Evolutionary conservation across 1,284 basidiomycete species (phyloP).

Genomic region (Leccinum solheimii): DNA sequence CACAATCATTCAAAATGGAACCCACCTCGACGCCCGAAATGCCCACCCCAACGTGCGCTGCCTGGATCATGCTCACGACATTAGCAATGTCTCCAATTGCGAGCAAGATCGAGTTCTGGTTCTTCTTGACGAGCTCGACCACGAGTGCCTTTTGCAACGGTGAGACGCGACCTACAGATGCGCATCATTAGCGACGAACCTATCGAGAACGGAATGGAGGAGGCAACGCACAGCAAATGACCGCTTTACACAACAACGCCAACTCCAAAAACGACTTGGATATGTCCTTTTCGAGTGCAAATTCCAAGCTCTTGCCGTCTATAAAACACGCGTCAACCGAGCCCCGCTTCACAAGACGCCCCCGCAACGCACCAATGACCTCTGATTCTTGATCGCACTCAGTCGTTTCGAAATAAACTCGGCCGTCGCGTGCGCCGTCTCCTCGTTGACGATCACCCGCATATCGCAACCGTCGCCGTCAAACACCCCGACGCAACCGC

Average conservation of each 20-base stretch:
- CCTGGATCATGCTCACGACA: slow-evolving; percentile 96
- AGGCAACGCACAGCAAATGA: slow-evolving; percentile 79
- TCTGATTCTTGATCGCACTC: slow-evolving; percentile 90
- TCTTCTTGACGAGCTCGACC: slow-evolving; percentile 98
- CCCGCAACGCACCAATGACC: slow-evolving; percentile 75
- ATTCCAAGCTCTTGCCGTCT: slow-evolving; percentile 96
- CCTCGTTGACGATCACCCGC: slow-evolving; percentile 93
- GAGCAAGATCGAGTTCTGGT: slow-evolving; percentile 86
- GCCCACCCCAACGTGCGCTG: slow-evolving; percentile 97
- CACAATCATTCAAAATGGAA: background rate
- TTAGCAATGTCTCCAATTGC: slow-evolving; percentile 98
- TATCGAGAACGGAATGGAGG: background rate
- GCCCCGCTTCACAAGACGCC: background rate
- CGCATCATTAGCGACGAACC: background rate
- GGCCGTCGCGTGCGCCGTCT: slow-evolving; percentile 79
- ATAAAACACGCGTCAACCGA: background rate
- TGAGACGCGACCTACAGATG: slow-evolving; percentile 81
- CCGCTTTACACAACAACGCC: slow-evolving; percentile 98
- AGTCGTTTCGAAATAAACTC: slow-evolving; percentile 89
- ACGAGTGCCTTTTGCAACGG: slow-evolving; percentile 98
- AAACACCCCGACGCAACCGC: background rate
- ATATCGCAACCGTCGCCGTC: background rate
- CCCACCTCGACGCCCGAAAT: slow-evolving; percentile 95
- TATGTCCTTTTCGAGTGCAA: slow-evolving; percentile 91
- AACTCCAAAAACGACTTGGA: slow-evolving; percentile 90